Base-by-base conservation (phyloP, 2,329 filamentous ascomycete genomes). In the Ophiosphaerella herpotricha region DNA sequence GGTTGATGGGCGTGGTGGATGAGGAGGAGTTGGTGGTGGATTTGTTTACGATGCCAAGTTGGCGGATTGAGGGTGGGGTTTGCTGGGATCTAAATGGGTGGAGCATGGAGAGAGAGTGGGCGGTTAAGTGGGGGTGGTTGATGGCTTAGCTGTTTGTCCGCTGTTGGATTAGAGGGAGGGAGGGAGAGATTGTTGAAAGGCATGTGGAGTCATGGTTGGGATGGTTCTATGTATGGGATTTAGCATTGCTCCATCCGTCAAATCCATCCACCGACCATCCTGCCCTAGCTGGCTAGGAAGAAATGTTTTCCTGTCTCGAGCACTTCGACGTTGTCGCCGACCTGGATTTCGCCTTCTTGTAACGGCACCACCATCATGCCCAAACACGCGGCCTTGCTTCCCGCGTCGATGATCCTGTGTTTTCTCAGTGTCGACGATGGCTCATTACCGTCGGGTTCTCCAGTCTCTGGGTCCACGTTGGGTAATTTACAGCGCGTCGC, bases 401-500 rank as follows among this genome's bases (percentile, higher is more conserved):
- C 85, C 16, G 78, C 72, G 64, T 88, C 86, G 21, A 88, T 82
- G 8, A 82, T 76, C 11, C 86, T 79, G 56, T 81, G 80, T 52
- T 79, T 79, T 31, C 83, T 75, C 51, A 89, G 73, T 0, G 85
- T 82, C 45, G 73, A 76, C 61, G 85, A 82, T 0, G 86, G 84
- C 70, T 87, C 80, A 26, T 72, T 72, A 1, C 57, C 58, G 63
- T 87, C 82, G 18, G 79, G 78, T 34, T 79, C 64, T n/a, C 82
- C 88, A 5, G 77, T 85, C 14, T 76, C 75, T 0, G 81, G 86
- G 66, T 90, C 80, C 1, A 89, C 85, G 58, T 90, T 90, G 16
- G 87, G 87, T 59, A 91, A 70, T 60, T 85, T 88, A 74, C 88
- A 90, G 46, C 87, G 80, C 0, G 85, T 83, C 1, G 86, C 89